These are phyloP conservation scores for Pugionium cornutum DNA, from an alignment of 345 rosid species.

Conservation along the genomic window DNA sequence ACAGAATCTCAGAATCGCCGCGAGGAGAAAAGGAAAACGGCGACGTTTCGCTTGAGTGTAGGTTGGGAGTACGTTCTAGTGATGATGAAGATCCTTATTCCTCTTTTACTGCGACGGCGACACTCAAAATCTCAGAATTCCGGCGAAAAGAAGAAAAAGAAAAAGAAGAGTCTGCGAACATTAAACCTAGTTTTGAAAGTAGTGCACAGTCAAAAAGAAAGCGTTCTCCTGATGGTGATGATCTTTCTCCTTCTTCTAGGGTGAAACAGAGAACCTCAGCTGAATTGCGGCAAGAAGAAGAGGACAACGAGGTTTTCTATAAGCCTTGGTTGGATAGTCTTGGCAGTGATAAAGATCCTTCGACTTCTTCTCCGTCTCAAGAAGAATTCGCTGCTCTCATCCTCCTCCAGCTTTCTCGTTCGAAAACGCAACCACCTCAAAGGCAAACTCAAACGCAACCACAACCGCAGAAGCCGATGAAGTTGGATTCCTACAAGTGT, in stretches of 20 bases:
- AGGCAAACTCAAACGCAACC: not conserved
- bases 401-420: constrained; percentile 62
- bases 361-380: constrained; percentile 33
- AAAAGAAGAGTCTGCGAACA: not conserved
- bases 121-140: not conserved
- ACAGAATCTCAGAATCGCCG: not conserved
- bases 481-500: constrained; percentile 50
- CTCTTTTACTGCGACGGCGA: constrained; percentile 2
- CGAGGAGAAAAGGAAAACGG: not conserved
- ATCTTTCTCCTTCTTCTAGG: no score
- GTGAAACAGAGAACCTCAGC: no score
- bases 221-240: no score
- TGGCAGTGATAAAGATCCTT: constrained; percentile 30
- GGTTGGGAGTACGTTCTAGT: constrained; percentile 44
- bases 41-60: constrained; percentile 30
- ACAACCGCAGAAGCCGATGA: not conserved
- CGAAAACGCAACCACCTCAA: constrained; percentile 8
- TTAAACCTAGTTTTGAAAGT: not conserved
- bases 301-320: not conserved
- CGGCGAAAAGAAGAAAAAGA: not conserved
- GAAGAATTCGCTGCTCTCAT: constrained; percentile 56
- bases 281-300: not conserved
- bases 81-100: not conserved
- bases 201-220: no score
- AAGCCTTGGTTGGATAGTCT: constrained; percentile 38